Percentiles rank a stretch among this genome's conserved stretches.
Evolutionary conservation across 768 basidiomycete genomes (phyloP).

Genomic region (Lactarius hengduanensis): DNA sequence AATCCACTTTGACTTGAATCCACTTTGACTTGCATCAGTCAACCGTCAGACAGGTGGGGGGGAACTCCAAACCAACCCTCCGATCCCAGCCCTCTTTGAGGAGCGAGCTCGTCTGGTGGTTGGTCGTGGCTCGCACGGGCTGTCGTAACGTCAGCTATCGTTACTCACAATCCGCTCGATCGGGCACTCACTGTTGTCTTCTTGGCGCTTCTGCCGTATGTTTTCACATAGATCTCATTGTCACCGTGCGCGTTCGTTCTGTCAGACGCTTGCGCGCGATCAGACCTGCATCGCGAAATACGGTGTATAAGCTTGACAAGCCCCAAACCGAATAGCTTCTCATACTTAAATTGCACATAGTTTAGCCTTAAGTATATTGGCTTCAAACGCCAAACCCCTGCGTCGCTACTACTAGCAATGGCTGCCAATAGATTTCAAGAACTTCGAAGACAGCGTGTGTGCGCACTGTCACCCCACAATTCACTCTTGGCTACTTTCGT

Average conservation of each 20-base stretch:
- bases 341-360: neutral
- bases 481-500: neutral
- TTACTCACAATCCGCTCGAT: neutral
- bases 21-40: neutral
- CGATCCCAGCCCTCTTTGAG: neutral
- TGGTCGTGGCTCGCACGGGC: neutral
- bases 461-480: neutral
- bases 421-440: neutral
- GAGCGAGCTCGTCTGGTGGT: neutral
- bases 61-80: neutral
- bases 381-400: neutral
- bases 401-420: neutral
- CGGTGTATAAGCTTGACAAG: neutral
- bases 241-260: neutral
- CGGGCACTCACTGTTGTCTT: neutral
- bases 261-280: neutral
- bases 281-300: neutral
- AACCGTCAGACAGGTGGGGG: neutral
- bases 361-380: neutral
- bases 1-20: neutral
- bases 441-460: slow-evolving; percentile 11
- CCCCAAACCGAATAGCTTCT: neutral
- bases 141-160: neutral
- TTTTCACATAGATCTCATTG: neutral
- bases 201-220: neutral